These are phyloP conservation scores for Chalciporus sp. DNA, from an alignment of 1,284 basidiomycete genomes.

Conservation along the genomic window DNA sequence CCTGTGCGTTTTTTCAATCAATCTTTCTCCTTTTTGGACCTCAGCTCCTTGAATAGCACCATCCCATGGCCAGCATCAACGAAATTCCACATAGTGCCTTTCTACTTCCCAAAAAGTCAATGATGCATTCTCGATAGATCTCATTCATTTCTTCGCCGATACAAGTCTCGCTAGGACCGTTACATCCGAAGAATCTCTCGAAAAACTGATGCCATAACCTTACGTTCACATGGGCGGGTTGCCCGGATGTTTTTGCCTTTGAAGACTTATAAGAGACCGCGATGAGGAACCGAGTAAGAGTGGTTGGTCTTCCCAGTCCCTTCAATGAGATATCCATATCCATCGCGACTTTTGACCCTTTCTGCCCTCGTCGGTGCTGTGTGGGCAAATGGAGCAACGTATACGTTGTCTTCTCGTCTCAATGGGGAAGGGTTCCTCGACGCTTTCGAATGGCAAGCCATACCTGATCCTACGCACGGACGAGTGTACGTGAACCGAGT, in stretches of 20 bases:
- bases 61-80: no score
- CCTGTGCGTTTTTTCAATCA: no score
- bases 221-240: no score
- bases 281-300: not conserved
- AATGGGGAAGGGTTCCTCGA: conserved; percentile 41
- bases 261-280: not conserved
- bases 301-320: not conserved
- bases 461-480: conserved; percentile 45
- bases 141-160: no score
- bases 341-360: not conserved
- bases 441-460: conserved; percentile 42
- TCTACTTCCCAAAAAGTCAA: no score
- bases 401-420: conserved; percentile 38
- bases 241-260: not conserved
- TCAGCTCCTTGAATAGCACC: no score
- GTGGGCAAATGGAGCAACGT: conserved; percentile 24
- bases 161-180: no score
- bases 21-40: no score
- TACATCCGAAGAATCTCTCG: no score
- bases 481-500: conserved; percentile 37
- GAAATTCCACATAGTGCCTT: no score
- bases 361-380: not conserved
- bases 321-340: not conserved
- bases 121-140: no score
- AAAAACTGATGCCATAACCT: no score